Base-by-base conservation (phyloP, 768 basidiomycete species). In the Hemileccinum rubropunctum region DNA sequence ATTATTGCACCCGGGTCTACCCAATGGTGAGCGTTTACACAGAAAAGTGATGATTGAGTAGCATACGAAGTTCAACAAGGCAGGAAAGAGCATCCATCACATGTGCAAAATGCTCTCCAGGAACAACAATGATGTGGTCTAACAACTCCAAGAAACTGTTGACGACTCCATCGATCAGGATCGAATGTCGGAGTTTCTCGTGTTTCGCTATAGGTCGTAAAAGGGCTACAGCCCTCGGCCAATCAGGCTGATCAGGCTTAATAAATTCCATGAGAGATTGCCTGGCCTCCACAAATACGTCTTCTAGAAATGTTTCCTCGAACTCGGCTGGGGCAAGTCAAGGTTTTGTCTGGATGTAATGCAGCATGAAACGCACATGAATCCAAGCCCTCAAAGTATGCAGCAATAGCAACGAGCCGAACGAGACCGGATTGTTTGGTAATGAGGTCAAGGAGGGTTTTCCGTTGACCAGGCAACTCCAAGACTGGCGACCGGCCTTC, bases 201-300 rank as follows among this genome's bases (percentile, higher is more conserved):
- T 58, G 57, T 26, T 52, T 50, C 35, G 48, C 51, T 12, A 58
- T 26, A 8, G 57, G 57, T 26, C 50, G 53, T 15, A 58, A 45
- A 41, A 58, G 57, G 4, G 57, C 54, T 13, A 56, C 38, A 20
- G 48, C 57, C 49, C 57, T 52, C n/a, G 50, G 47, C 45, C 57
- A 58, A 32, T 54, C 53, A 0, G 53, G 46, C 20, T 51, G 44
- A 30, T 56, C 50, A 11, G 44, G 51, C 15, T 43, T 50, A 2
- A 50, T 47, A 1, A 26, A 40, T 45, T 41, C 27, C 28, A 36
- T 15, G 12, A 49, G 41, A 17, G 51, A 52, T 14, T 50, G 27
- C 20, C 30, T 36, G 7, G 54, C 57, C 7, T 55, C 47, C 14
- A 17, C 7, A 6, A 52, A 49, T 4, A 58, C 45, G 2, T 50